Evolutionary conservation across 441 rosid genomes (phyloP).

Genomic region (Brassica balearica): DNA sequence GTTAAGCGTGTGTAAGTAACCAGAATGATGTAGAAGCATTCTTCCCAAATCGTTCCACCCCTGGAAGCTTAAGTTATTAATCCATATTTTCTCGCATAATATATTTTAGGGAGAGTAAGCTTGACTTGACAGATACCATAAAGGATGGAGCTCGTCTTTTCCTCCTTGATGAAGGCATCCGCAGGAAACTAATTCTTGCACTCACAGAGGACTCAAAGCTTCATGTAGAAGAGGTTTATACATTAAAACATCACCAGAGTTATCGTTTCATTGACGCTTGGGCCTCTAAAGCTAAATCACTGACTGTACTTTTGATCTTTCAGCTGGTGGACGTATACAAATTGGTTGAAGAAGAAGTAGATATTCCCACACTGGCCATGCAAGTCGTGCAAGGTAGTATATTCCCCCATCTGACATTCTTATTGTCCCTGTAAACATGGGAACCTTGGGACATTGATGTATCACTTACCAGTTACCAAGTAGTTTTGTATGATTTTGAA

Average conservation of each 20-base stretch:
- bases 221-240: constrained; percentile 88
- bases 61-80: too few species aligned
- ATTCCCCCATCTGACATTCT: neutral
- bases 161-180: constrained; percentile 81
- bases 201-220: constrained; percentile 93
- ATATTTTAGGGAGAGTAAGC: constrained; percentile 55
- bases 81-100: too few species aligned
- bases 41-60: constrained; percentile 6
- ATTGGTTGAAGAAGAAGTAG: constrained; percentile 82
- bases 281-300: constrained; percentile 7
- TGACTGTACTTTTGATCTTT: constrained; percentile 41
- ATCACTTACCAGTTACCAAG: constrained; percentile 12
- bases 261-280: constrained; percentile 10
- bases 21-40: too few species aligned
- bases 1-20: constrained; percentile 55
- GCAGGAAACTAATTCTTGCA: constrained; percentile 91
- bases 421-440: neutral
- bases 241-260: neutral
- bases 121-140: constrained; percentile 85
- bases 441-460: constrained; percentile 1
- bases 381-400: constrained; percentile 75
- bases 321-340: constrained; percentile 93
- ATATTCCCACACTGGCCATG: constrained; percentile 71
- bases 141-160: constrained; percentile 96
- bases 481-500: constrained; percentile 17